Evolutionary conservation across 2,329 filamentous ascomycete species (phyloP), one percentile per base, ranked within the genome.

Genomic region (Claviceps pusilla): DNA sequence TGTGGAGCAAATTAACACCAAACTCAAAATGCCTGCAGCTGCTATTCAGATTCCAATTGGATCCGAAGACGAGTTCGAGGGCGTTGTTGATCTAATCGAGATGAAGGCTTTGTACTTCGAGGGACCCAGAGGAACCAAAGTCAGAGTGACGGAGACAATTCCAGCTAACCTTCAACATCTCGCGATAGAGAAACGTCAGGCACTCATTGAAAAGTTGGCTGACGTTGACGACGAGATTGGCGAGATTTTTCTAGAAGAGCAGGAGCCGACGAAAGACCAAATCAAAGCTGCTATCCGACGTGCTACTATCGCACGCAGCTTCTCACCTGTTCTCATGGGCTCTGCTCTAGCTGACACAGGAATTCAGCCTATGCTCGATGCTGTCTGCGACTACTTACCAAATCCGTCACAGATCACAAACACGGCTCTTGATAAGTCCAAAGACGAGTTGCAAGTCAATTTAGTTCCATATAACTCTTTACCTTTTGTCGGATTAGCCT

Each of bases 211-310:
- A 74, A 95, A 90, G 61, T 78, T 98, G 53, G 93, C 93, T 31
- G 93, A 98, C 71, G 91, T 97, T 48, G 93, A 98, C 65, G 93
- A 98, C 62, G 90, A 96, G 69, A 97, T 98, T 57, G 91, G 91
- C 28, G 90, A 98, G 71, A 75, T 96, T 52, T 97, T 90, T 76
- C 73, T 98, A 53, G 90, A 95, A 4, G 93, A 97, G 71, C 72
- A 79, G 63, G 84, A 82, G 54, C 93, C 93, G 1, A 87, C 84
- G 2, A 75, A 80, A 16, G 76, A 82, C 51, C 89, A 98, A 73
- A 87, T 98, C 69, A 95, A 91, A 73, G 86, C 83, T 53, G 93
- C 93, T 16, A 93, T 98, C 64, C 86, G 93, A 61, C 79, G 93
- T 57, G 82, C 91, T 0, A 98, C 93, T n/a, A 89, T 95, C 60